Conservation (phyloP, 2,329 filamentous ascomycete species). For the Sclerotinia minor region DNA sequence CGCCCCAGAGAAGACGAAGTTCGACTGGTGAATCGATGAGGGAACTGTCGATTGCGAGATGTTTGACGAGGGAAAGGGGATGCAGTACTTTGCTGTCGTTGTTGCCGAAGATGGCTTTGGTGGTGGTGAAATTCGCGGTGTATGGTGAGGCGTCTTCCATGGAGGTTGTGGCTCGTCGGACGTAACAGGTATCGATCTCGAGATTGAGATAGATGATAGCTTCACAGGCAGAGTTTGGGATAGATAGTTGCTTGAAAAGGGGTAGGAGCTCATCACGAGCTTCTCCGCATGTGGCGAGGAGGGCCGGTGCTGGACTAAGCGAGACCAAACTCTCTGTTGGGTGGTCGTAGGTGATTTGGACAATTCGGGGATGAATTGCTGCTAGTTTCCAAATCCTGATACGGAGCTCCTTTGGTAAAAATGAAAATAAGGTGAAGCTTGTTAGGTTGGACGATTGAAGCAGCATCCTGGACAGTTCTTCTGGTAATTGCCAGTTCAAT, state of each 20-base stretch:
- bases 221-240: not conserved
- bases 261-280: conserved; percentile 2
- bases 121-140: conserved; percentile 10
- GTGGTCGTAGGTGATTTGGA: conserved; percentile 17
- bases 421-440: conserved; percentile 8
- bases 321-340: conserved; percentile 9
- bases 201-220: conserved; percentile 9
- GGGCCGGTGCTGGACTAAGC: conserved; percentile 15
- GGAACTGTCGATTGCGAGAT: conserved; percentile 14
- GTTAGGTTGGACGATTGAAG: conserved; percentile 8
- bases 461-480: conserved; percentile 11
- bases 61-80: not conserved
- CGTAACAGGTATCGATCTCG: conserved; percentile 11
- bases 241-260: not conserved
- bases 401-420: conserved; percentile 15
- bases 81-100: not conserved
- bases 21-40: conserved; percentile 17
- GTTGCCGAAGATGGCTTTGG: conserved; percentile 14
- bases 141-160: conserved; percentile 11
- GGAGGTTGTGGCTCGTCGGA: conserved; percentile 13
- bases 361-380: conserved; percentile 1
- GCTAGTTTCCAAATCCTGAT: conserved; percentile 17
- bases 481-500: conserved; percentile 12
- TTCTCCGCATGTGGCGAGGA: conserved; percentile 14
- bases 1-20: conserved; percentile 16